Evolutionary conservation across 371 early-diverging fungal species (phyloP), one percentile per base, ranked within the genome.

Genomic region (Syncephalastrum racemosum): DNA sequence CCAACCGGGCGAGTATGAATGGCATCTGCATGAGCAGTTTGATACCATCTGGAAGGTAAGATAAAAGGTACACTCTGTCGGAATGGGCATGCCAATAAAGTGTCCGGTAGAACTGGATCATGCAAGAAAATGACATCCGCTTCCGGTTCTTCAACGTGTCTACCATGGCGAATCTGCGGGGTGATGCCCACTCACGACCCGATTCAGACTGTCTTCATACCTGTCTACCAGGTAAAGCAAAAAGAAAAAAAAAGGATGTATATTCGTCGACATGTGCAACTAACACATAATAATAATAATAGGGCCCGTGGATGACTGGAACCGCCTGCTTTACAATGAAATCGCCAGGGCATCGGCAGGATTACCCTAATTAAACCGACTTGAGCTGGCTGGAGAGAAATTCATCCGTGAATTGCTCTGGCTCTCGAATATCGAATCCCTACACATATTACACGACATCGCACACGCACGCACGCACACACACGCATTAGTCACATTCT

Each of bases 381-480:
- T 50, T 50, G 18, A 50, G 50, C 36, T 50, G 31, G 50, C 50
- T 50, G 51, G n/a, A 16, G 15, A 88, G 56, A 71, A 81, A 88
- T 25, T 80, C 71, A 15, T 79, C 77, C 1, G 73, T 81, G 22
- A 88, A 62, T 1, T 57, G 36, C 25, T 82, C 84, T 16, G 82
- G 59, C n/a, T 86, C 83, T 23, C 76, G 62, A 47, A 88, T 66
- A 58, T 83, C 79, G 53, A 78, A 66, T 14, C 69, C 84, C 71
- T 77, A 55, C 15, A 41, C 12, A 19, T 15, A 14, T 31, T 7
- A 36, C 8, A n/a, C 10, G 10, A 27, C 16, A 31, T n/a, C 14
- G 8, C 36, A 8, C 36, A 31, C 27, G 12, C 24, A 2, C 43
- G 39, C 14, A n/a, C 14, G 8, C 36, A 8, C 36, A 31, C 27